Evolutionary conservation across 2,329 filamentous ascomycete genomes (phyloP), one percentile per base, ranked within the genome.

Genomic region (Fusarium napiforme): DNA sequence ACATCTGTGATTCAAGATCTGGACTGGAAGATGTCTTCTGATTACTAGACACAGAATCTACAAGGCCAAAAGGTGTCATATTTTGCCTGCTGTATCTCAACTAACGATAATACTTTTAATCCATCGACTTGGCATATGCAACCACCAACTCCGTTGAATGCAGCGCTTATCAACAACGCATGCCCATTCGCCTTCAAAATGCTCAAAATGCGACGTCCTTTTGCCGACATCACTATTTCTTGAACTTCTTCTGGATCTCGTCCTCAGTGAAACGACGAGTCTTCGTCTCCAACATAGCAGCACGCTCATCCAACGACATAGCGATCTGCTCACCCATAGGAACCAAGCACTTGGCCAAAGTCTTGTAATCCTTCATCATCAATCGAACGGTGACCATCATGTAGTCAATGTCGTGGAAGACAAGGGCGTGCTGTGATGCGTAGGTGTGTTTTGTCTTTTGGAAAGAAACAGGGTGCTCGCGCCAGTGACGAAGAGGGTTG

Each of bases 351-450:
- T 85, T 86, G 4, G 93, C 93, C 15, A 96, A 85, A 60, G 91
- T 84, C 55, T 86, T 83, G 76, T 96, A 96, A 78, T 95, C 90
- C 80, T 94, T 93, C 67, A 85, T 85, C 76, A 95, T 77, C 23
- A 95, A 82, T 47, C 87, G 87, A 39, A 93, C 80, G 0, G 93
- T 94, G 69, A 95, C 89, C 86, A 94, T 92, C 58, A 95, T 83
- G 79, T 93, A 96, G 81, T 95, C 93, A 75, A 96, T 94, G 77
- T 95, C 91, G 80, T 92, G 91, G 79, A 96, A 95, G 10, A 95
- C 91, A 11, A 96, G 86, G 0, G 93, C 93, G 26, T 90, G 84
- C 77, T 94, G 90, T 12, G 85, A 81, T 0, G 88, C 85, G 77
- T 95, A 96, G 6, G 86, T 87, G 30, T 88, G 82, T 81, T 94